Conservation (phyloP, 352 stramenopile species). For the Phytophthora boehmeriae region DNA sequence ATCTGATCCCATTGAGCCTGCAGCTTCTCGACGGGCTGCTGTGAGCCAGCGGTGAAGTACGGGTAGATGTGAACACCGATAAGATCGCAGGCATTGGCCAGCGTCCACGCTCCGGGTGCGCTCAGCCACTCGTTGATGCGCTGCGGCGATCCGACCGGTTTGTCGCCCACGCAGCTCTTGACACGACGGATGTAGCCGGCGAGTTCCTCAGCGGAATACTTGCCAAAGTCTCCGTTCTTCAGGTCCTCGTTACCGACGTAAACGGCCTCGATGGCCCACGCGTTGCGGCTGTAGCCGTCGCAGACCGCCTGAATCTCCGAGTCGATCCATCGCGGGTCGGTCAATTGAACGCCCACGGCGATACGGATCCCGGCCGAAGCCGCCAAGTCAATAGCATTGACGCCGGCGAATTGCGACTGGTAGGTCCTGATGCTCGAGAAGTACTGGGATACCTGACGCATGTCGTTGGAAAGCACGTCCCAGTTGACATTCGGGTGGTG, state of each 20-base stretch:
- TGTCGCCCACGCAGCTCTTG: slow-evolving; percentile 45
- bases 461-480: slow-evolving; percentile 38
- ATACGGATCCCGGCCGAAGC: slow-evolving; percentile 47
- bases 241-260: slow-evolving; percentile 80
- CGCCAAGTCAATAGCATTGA: slow-evolving; percentile 54
- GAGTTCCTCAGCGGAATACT: slow-evolving; percentile 37
- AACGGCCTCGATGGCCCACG: slow-evolving; percentile 52
- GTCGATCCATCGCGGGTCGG: slow-evolving; percentile 36
- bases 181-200: slow-evolving; percentile 50
- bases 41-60: slow-evolving; percentile 43
- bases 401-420: slow-evolving; percentile 50
- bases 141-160: slow-evolving; percentile 63
- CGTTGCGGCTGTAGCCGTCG: slow-evolving; percentile 39
- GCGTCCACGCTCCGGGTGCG: slow-evolving; percentile 23
- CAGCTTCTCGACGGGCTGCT: slow-evolving; percentile 48
- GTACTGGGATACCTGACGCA: slow-evolving; percentile 39
- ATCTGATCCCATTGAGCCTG: slow-evolving; percentile 52
- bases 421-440: slow-evolving; percentile 68
- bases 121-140: slow-evolving; percentile 62
- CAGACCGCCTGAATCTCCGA: slow-evolving; percentile 61
- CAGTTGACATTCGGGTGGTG: slow-evolving; percentile 44
- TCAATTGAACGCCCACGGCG: slow-evolving; percentile 61
- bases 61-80: slow-evolving; percentile 25
- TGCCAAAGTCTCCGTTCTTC: slow-evolving; percentile 44
- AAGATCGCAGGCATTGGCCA: slow-evolving; percentile 43